Percentiles rank a stretch among this genome's conserved stretches.
Evolutionary conservation across 257 asterid genomes (phyloP).

Genomic region (Schizonepeta tenuifolia): DNA sequence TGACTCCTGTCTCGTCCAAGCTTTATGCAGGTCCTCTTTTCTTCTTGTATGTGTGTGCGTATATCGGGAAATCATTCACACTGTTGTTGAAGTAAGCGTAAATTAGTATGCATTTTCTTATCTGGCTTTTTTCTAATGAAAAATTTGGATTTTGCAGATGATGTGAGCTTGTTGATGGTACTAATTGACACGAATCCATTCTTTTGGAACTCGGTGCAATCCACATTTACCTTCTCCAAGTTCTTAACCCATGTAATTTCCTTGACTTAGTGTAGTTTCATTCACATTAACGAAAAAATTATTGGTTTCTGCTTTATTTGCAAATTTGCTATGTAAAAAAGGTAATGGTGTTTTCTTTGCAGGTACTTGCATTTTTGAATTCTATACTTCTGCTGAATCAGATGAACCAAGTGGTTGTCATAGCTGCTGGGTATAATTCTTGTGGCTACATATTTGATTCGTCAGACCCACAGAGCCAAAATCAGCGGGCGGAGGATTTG

Average conservation of each 20-base stretch:
- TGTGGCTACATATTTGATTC: conserved; percentile 80
- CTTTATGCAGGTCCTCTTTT: conserved; percentile 48
- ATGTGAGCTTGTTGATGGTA: conserved; percentile 86
- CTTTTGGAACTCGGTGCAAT: conserved; percentile 76
- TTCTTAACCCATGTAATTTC: conserved; percentile 76
- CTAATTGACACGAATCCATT: conserved; percentile 79
- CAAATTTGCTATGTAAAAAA: not conserved
- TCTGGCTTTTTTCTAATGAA: not conserved
- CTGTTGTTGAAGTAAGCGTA: not conserved
- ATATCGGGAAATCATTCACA: not conserved
- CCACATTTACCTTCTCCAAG: conserved; percentile 60
- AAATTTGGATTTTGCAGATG: conserved; percentile 57
- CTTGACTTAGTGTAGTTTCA: not conserved
- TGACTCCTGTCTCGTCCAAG: conserved; percentile 57
- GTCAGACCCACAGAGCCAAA: conserved; percentile 51
- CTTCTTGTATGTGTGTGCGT: not conserved
- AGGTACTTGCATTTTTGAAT: conserved; percentile 87
- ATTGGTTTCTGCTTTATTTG: conserved; percentile 2
- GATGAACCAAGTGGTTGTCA: conserved; percentile 85
- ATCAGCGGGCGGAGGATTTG: conserved; percentile 67
- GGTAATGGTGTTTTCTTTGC: conserved; percentile 6
- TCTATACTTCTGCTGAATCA: conserved; percentile 74
- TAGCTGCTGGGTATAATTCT: conserved; percentile 79
- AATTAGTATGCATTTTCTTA: not conserved
- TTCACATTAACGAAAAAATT: not conserved